Evolutionary conservation across 2,329 filamentous ascomycete genomes (phyloP).

Genomic region (Fusarium proliferatum): DNA sequence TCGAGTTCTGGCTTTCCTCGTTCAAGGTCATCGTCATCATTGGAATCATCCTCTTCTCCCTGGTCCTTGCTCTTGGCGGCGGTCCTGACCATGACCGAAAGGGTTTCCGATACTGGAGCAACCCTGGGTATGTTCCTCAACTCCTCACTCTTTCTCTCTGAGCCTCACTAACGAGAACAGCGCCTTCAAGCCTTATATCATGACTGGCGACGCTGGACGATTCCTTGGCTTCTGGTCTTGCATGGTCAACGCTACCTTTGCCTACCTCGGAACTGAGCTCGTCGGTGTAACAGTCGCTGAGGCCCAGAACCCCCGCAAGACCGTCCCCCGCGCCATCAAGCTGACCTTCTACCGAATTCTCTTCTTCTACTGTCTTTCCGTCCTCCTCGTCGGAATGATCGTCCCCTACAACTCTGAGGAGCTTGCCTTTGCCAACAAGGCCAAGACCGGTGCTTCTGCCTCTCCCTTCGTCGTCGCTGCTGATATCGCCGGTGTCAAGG

Average conservation of each 20-base stretch:
- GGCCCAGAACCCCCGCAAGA: constrained; percentile 81
- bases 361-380: constrained; percentile 80
- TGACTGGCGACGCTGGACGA: constrained; percentile 53
- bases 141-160: neutral
- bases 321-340: constrained; percentile 81
- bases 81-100: constrained; percentile 70
- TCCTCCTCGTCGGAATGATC: constrained; percentile 80
- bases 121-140: constrained; percentile 57
- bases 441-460: constrained; percentile 56
- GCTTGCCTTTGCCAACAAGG: constrained; percentile 68
- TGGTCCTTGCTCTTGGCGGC: constrained; percentile 73
- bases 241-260: constrained; percentile 81
- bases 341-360: constrained; percentile 85
- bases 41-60: constrained; percentile 72
- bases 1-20: constrained; percentile 70
- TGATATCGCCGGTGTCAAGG: constrained; percentile 68
- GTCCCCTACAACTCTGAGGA: constrained; percentile 75
- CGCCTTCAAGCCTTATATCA: constrained; percentile 49
- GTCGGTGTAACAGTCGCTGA: constrained; percentile 83
- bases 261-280: constrained; percentile 80
- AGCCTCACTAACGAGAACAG: constrained; percentile 42
- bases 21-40: constrained; percentile 77
- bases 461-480: constrained; percentile 82
- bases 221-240: constrained; percentile 76
- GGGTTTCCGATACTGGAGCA: constrained; percentile 74